Conservation (phyloP, 805 yeast species). For the Brettanomyces bruxellensis region DNA sequence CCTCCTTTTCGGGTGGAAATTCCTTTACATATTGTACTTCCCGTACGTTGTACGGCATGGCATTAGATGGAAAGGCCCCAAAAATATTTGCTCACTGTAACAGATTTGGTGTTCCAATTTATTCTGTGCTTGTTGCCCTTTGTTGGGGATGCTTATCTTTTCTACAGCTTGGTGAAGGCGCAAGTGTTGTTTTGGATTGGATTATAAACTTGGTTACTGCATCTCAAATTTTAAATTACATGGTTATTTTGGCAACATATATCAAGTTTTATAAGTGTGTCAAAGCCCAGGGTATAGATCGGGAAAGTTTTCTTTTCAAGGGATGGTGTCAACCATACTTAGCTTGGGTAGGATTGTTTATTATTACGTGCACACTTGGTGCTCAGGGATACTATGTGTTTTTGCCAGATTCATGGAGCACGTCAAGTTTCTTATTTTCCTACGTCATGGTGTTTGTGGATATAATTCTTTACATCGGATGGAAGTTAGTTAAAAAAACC, state of each 20-base stretch:
- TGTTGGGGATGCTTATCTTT: slow-evolving; percentile 37
- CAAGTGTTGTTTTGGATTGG: slow-evolving; percentile 64
- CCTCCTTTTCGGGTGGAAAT: slow-evolving; percentile 42
- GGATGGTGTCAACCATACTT: slow-evolving; percentile 55
- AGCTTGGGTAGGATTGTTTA: slow-evolving; percentile 38
- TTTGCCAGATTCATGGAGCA: slow-evolving; percentile 56
- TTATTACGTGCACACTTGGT: slow-evolving; percentile 43
- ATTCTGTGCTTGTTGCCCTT: slow-evolving; percentile 32
- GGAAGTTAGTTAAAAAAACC: slow-evolving; percentile 29
- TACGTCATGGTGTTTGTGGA: slow-evolving; percentile 46
- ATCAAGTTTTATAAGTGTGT: slow-evolving; percentile 55
- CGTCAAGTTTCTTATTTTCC: slow-evolving; percentile 53
- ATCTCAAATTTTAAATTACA: slow-evolving; percentile 57
- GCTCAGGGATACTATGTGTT: slow-evolving; percentile 66
- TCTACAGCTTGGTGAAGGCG: slow-evolving; percentile 42
- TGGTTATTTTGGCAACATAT: slow-evolving; percentile 48
- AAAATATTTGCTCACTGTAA: slow-evolving; percentile 33
- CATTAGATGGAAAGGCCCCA: slow-evolving; percentile 40
- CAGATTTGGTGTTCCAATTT: slow-evolving; percentile 38
- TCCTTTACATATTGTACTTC: slow-evolving; percentile 39
- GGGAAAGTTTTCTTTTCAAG: slow-evolving; percentile 36
- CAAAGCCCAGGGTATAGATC: slow-evolving; percentile 41
- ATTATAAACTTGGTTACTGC: slow-evolving; percentile 62
- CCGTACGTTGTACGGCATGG: slow-evolving; percentile 38
- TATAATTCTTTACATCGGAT: slow-evolving; percentile 25